These are phyloP conservation scores for Pugionium dolabratum DNA, from an alignment of 345 rosid species.

Conservation along the genomic window DNA sequence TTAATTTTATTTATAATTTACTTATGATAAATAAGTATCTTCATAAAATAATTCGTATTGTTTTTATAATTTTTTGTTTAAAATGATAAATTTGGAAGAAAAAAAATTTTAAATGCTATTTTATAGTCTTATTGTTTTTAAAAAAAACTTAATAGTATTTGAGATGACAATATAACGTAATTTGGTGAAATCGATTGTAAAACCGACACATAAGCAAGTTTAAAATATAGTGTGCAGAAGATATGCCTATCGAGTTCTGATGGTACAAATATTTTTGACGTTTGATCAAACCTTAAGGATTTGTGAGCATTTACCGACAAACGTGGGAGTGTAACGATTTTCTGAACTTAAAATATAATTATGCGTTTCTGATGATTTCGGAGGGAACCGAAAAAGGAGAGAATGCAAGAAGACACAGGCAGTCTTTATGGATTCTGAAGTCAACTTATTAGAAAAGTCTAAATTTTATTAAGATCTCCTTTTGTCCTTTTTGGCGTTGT, in stretches of 20 bases:
- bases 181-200: too few species aligned
- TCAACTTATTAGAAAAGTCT: constrained; percentile 21
- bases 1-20: too few species aligned
- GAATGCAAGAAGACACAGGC: constrained; percentile 26
- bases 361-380: neutral
- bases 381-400: neutral
- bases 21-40: too few species aligned
- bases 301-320: constrained; percentile 4
- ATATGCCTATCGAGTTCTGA: constrained; percentile 1
- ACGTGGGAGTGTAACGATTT: neutral
- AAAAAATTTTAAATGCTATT: too few species aligned
- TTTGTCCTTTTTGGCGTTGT: constrained; percentile 34
- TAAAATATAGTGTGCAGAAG: too few species aligned
- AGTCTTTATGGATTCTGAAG: constrained; percentile 31
- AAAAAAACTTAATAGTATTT: too few species aligned
- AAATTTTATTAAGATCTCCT: constrained; percentile 4
- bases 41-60: too few species aligned
- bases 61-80: too few species aligned
- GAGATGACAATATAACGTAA: too few species aligned
- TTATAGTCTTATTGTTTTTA: too few species aligned
- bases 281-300: neutral
- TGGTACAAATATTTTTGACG: neutral
- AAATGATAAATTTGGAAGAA: too few species aligned
- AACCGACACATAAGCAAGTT: too few species aligned
- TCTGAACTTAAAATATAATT: neutral